Conservation (phyloP, 2,329 filamentous ascomycete genomes). For the Bipolaris gigantea region DNA sequence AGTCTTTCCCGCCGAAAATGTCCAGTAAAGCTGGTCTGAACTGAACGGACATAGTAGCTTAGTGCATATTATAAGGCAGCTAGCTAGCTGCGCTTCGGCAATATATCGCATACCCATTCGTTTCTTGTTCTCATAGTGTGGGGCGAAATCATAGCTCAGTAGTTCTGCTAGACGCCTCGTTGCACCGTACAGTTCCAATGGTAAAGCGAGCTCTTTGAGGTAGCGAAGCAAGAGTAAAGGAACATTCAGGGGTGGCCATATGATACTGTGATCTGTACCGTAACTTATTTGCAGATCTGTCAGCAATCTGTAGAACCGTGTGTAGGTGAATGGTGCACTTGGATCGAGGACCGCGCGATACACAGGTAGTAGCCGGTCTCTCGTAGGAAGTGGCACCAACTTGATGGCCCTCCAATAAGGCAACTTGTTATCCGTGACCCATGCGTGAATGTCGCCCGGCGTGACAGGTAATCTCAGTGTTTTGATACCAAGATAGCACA, state of each 20-base stretch:
- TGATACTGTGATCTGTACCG: conserved; percentile 67
- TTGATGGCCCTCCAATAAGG: conserved; percentile 68
- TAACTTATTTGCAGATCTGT: conserved; percentile 66
- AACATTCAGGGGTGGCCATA: conserved; percentile 72
- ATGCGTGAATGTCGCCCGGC: conserved; percentile 69
- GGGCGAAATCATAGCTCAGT: conserved; percentile 59
- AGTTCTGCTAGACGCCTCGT: conserved; percentile 60
- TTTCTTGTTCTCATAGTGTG: conserved; percentile 48
- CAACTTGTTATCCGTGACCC: conserved; percentile 68
- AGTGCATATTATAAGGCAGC: conserved; percentile 71
- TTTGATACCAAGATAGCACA: conserved; percentile 79
- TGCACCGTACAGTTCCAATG: conserved; percentile 67
- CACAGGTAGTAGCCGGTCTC: conserved; percentile 62
- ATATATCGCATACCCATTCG: conserved; percentile 40
- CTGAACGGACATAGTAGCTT: conserved; percentile 82
- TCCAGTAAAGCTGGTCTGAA: conserved; percentile 54
- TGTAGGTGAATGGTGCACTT: conserved; percentile 51
- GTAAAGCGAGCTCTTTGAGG: conserved; percentile 71
- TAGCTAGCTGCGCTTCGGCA: conserved; percentile 73
- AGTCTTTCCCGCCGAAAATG: conserved; percentile 58
- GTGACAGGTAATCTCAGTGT: conserved; percentile 76
- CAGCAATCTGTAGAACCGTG: conserved; percentile 66
- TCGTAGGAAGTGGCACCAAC: conserved; percentile 65
- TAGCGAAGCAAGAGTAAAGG: conserved; percentile 69
- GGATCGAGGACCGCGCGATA: conserved; percentile 64